These are phyloP conservation scores for Mycena maculata DNA, from an alignment of 768 basidiomycete species.

Conservation along the genomic window DNA sequence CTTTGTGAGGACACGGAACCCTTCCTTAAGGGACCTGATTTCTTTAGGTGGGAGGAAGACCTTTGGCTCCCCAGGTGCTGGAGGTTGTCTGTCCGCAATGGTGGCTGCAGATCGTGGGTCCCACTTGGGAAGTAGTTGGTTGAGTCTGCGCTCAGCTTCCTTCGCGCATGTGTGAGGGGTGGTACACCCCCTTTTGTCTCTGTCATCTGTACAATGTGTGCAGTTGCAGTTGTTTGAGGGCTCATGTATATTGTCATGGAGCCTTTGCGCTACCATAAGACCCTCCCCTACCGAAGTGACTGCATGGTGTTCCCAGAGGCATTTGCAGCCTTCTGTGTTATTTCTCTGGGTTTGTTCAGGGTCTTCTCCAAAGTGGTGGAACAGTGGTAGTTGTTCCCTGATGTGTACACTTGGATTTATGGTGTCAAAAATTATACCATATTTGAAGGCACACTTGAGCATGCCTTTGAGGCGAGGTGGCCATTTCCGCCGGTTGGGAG, in stretches of 20 bases:
- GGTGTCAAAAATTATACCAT: neutral
- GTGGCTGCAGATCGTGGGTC: neutral
- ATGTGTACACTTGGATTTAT: neutral
- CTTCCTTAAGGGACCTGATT: neutral
- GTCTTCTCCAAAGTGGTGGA: conserved; percentile 9
- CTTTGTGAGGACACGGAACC: neutral
- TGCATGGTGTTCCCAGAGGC: neutral
- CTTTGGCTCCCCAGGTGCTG: neutral
- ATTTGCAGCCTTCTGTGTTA: neutral
- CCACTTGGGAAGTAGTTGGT: neutral
- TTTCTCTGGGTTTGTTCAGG: neutral
- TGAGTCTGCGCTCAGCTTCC: neutral
- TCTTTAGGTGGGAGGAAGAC: neutral
- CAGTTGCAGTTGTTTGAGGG: neutral
- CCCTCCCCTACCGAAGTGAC: neutral
- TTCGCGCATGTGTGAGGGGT: neutral
- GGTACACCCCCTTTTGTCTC: neutral
- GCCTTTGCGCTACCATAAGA: neutral
- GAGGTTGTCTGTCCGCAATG: neutral
- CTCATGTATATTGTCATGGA: neutral
- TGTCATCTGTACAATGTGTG: neutral
- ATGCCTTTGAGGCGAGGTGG: neutral
- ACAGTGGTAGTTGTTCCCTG: neutral
- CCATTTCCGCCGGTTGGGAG: neutral
- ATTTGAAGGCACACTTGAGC: conserved; percentile 8